Evolutionary conservation across 495 filamentous ascomycete genomes (phyloP).

Genomic region (Podospora appendiculata): DNA sequence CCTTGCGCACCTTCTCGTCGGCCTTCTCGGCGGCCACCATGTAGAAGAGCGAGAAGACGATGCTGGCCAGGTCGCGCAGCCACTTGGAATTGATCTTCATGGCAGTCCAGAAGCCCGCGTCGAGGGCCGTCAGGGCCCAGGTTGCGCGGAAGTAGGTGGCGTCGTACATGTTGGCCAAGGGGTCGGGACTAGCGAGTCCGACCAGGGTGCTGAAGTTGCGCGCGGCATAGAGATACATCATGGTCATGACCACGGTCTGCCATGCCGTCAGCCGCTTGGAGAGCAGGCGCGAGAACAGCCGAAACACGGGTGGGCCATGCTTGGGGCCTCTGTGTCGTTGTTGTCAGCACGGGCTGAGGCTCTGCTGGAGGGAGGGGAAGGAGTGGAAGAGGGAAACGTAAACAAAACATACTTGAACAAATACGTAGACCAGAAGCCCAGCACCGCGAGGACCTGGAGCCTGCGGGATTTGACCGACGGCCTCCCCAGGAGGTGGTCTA

Average conservation of each 20-base stretch:
- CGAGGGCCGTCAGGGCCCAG: constrained; percentile 90
- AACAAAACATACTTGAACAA: constrained; percentile 52
- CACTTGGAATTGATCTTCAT: constrained; percentile 83
- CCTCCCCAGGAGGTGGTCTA: constrained; percentile 85
- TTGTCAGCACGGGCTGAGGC: too few relatives aligned
- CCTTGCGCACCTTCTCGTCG: constrained; percentile 93
- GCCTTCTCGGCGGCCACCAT: constrained; percentile 87
- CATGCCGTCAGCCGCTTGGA: constrained; percentile 64
- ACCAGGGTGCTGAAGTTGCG: constrained; percentile 91
- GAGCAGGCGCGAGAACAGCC: constrained; percentile 63
- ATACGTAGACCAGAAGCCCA: constrained; percentile 87
- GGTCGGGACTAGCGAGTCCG: constrained; percentile 86
- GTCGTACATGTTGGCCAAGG: constrained; percentile 88
- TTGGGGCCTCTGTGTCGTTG: constrained; percentile 56
- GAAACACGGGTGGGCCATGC: constrained; percentile 76
- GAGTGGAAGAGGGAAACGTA: background rate
- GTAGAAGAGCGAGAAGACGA: constrained; percentile 84
- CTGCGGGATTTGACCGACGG: constrained; percentile 87
- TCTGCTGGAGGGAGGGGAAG: background rate
- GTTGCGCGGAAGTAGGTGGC: constrained; percentile 95
- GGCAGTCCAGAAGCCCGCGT: constrained; percentile 97
- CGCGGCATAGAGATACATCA: constrained; percentile 83
- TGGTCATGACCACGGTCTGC: constrained; percentile 81
- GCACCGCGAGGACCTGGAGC: constrained; percentile 83
- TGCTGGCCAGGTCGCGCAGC: constrained; percentile 71